Conservation (phyloP, 768 basidiomycete species). For the Phaeotremella fagi region DNA sequence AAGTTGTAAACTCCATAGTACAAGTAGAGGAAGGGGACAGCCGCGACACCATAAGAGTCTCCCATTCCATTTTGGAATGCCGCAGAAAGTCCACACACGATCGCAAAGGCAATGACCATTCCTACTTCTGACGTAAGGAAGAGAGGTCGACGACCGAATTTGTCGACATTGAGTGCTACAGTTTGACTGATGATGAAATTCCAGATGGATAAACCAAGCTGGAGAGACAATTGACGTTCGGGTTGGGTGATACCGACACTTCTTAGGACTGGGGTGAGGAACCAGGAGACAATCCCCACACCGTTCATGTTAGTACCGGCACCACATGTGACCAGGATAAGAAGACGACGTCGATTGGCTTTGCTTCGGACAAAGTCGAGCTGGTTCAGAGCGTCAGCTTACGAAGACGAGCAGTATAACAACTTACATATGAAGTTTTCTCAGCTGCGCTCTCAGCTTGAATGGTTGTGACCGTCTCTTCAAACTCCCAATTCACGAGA, state of each 20-base stretch:
- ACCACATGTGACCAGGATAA: conserved; percentile 25
- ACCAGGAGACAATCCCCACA: conserved; percentile 43
- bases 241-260: conserved; percentile 37
- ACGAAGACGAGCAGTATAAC: too few relatives aligned
- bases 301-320: conserved; percentile 2
- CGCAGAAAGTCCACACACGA: conserved; percentile 31
- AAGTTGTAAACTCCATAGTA: conserved; percentile 38
- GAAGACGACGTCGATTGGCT: conserved; percentile 30
- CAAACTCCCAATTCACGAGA: conserved; percentile 34
- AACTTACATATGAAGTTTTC: conserved; percentile 21
- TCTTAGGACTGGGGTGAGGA: conserved; percentile 34
- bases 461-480: conserved; percentile 30
- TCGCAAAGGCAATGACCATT: conserved; percentile 27
- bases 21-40: conserved; percentile 46
- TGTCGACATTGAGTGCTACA: conserved; percentile 36
- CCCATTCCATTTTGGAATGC: conserved; percentile 25
- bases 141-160: conserved; percentile 35
- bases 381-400: too few relatives aligned
- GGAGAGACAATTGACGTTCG: conserved; percentile 12
- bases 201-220: conserved; percentile 11
- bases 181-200: conserved; percentile 19
- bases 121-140: conserved; percentile 28
- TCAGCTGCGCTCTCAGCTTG: conserved; percentile 26
- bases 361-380: conserved; percentile 12
- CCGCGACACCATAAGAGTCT: conserved; percentile 18